phyloP scores from a whole-genome alignment of 331 rosid species.

The Rosa hybrid region DNA sequence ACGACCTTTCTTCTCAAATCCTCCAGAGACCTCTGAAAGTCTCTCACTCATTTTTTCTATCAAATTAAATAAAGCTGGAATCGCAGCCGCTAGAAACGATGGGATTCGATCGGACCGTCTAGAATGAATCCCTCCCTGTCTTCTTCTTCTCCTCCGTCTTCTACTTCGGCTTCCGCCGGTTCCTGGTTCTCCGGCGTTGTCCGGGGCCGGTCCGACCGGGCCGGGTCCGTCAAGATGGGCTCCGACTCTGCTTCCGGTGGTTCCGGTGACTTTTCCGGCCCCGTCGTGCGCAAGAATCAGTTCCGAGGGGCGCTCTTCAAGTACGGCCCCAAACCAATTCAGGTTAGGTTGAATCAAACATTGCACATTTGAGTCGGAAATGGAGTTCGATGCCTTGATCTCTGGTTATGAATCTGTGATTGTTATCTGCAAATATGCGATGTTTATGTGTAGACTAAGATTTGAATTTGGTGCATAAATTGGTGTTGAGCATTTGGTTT shows the following conservation, averaged over 20 bases:
- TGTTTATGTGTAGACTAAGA: not conserved
- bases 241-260: conserved; percentile 32
- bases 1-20: not conserved
- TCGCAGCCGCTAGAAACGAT: not conserved
- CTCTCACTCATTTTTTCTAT: not conserved
- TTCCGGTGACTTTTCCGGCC: conserved; percentile 39
- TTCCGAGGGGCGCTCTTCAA: conserved; percentile 83
- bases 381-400: conserved; percentile 14
- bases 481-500: not conserved
- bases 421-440: not conserved
- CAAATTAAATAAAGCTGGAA: not conserved
- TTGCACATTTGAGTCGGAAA: conserved; percentile 5
- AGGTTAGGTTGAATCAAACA: conserved; percentile 48
- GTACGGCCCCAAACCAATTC: conserved; percentile 90
- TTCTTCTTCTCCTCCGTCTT: conserved; percentile 25
- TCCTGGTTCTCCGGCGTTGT: conserved; percentile 93
- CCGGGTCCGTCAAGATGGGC: conserved; percentile 45
- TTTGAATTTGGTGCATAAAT: not conserved
- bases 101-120: conserved; percentile 20
- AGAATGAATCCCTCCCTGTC: conserved; percentile 60
- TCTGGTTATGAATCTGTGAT: conserved; percentile 1
- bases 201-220: conserved; percentile 65
- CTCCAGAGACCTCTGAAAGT: not conserved
- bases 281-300: conserved; percentile 73
- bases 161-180: conserved; percentile 48